Evolutionary conservation across 2,329 filamentous ascomycete species (phyloP).

Genomic region (Fusarium proliferatum): DNA sequence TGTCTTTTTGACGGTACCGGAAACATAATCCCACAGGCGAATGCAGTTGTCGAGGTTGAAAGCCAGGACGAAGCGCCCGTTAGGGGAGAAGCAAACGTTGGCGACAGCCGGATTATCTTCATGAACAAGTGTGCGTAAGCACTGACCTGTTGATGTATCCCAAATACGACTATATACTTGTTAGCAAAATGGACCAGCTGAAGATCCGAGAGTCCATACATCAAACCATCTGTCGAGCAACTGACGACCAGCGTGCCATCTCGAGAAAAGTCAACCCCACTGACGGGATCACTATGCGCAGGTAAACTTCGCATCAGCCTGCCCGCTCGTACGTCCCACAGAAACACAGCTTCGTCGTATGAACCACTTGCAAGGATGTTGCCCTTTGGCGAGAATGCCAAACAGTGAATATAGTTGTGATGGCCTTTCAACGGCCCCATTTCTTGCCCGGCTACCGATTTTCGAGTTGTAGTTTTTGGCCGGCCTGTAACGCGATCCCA

Average conservation of each 20-base stretch:
- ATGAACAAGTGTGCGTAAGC: constrained; percentile 92
- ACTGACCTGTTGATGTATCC: constrained; percentile 96
- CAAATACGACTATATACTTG: constrained; percentile 75
- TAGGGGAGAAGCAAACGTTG: constrained; percentile 91
- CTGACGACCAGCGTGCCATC: constrained; percentile 94
- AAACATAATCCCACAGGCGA: constrained; percentile 93
- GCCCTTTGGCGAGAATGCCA: constrained; percentile 97
- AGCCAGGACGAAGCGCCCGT: constrained; percentile 91
- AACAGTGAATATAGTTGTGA: constrained; percentile 94
- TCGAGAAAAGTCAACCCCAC: constrained; percentile 90
- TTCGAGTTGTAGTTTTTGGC: constrained; percentile 60
- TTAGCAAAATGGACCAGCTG: constrained; percentile 26
- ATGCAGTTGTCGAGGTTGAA: constrained; percentile 92
- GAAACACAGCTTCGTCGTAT: constrained; percentile 95
- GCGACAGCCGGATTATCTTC: constrained; percentile 94
- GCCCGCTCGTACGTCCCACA: constrained; percentile 94
- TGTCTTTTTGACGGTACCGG: constrained; percentile 92
- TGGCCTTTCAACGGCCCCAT: constrained; percentile 79
- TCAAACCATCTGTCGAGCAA: constrained; percentile 90
- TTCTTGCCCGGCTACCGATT: constrained; percentile 52
- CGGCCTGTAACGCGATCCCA: constrained; percentile 80
- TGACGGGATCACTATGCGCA: constrained; percentile 94
- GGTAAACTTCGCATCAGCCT: constrained; percentile 89
- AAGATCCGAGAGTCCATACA: constrained; percentile 62
- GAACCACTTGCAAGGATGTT: constrained; percentile 96